Base-by-base conservation (phyloP, 2,329 filamentous ascomycete genomes). In the Drechslerella coelobrocha region DNA sequence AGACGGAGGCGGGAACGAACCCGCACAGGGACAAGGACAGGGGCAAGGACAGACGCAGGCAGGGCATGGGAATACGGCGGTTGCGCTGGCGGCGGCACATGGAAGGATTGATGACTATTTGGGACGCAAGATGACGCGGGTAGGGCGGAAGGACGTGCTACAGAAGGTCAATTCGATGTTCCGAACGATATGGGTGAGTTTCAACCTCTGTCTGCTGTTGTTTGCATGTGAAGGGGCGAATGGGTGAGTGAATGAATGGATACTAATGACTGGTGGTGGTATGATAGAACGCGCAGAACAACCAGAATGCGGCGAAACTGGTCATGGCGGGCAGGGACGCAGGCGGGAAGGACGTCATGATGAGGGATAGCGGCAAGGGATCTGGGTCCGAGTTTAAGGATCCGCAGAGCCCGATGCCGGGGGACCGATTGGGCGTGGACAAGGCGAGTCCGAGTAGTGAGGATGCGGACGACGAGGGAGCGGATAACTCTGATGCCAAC, bases 51-150 rank as follows among this genome's bases (percentile, higher is more conserved):
- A n/a, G 41, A 7, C 9, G 19, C 41, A 19, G 41, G 14, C 14
- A 17, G 14, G 5, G n/a, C 31, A 48, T 34, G 72, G 68, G 31
- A 72, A 63, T 39, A 68, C 48, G 12, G 60, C 73, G 23, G 57
- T 66, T 27, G 57, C 39, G 6, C 50, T 75, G 14, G 61, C 73
- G 27, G 65, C 74, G 1, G 61, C 74, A 9, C 73, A 73, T 19
- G 59, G 66, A 61, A 72, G 72, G 55, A 57, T 74, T 7, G 74
- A 75, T 23, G 73, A 75, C 39, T 72, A 74, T 5, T 62, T 74
- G 3, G 68, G 74, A 8, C 61, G 74, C 24, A 75, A 76, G 51
- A 74, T 74, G 68, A 75, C 74, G 5, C 75, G 72, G 26, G 73
- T 76, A 17, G 63, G 61, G 1, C 63, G 71, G 31, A 73, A 75